A percentile compares a stretch with the other conserved stretches of the same genome.
These are phyloP conservation scores for Solanum verrucosum DNA, from an alignment of 257 asterid genomes.

Conservation along the genomic window DNA sequence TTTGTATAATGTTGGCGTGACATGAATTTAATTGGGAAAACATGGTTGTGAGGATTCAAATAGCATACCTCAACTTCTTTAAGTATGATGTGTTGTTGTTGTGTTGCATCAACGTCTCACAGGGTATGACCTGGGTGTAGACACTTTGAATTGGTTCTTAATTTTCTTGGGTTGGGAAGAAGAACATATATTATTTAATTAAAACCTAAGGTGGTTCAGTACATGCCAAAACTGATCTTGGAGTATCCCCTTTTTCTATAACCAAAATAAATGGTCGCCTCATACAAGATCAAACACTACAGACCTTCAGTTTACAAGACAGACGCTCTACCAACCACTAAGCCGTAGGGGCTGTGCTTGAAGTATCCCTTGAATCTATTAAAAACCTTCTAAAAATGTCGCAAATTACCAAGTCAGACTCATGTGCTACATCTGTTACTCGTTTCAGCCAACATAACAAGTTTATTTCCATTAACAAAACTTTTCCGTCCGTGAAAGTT, in stretches of 20 bases:
- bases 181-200: neutral
- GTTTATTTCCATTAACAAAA: neutral
- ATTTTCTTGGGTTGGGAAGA: neutral
- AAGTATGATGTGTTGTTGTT: neutral
- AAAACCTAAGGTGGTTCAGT: neutral
- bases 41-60: neutral
- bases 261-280: neutral
- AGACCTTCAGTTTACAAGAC: neutral
- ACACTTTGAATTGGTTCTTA: neutral
- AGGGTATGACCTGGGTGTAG: neutral
- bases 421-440: neutral
- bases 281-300: neutral
- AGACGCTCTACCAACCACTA: neutral
- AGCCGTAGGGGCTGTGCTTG: neutral
- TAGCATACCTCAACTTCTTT: neutral
- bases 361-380: neutral
- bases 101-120: neutral
- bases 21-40: neutral
- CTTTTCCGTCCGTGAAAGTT: neutral
- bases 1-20: neutral
- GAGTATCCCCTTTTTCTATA: neutral
- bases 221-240: neutral
- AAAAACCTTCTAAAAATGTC: neutral
- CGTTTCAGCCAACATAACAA: neutral
- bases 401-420: neutral